Evolutionary conservation across 2,329 filamentous ascomycete species (phyloP).

Genomic region (Sordariomycetes sp.): DNA sequence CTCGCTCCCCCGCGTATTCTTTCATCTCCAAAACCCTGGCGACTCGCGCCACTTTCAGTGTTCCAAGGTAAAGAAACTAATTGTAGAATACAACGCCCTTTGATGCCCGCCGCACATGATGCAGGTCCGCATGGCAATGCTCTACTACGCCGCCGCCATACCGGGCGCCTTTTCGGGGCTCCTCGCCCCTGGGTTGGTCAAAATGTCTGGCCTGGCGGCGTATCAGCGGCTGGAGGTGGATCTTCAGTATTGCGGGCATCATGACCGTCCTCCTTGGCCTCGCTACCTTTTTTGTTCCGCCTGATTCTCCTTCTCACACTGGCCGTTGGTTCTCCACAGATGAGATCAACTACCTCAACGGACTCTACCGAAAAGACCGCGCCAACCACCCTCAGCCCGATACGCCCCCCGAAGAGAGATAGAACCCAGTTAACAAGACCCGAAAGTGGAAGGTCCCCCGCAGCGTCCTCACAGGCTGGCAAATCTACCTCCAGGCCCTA

Average conservation of each 20-base stretch:
- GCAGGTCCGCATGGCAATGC: conserved; percentile 15
- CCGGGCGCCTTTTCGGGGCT: conserved; percentile 30
- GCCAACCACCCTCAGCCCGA: conserved; percentile 34
- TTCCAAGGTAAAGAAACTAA: too few relatives aligned
- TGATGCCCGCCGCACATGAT: conserved; percentile 17
- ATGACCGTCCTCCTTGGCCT: conserved; percentile 19
- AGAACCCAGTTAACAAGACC: conserved; percentile 36
- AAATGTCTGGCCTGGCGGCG: conserved; percentile 16
- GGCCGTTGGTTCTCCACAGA: not conserved
- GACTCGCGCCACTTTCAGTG: too few relatives aligned
- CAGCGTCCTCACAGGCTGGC: conserved; percentile 62
- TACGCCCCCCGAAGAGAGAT: not conserved
- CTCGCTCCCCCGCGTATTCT: too few relatives aligned
- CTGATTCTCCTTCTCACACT: conserved; percentile 7
- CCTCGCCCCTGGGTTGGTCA: conserved; percentile 26
- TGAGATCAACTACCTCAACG: not conserved
- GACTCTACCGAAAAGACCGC: not conserved
- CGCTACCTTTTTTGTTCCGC: conserved; percentile 20
- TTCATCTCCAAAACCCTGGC: too few relatives aligned
- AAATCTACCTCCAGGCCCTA: conserved; percentile 43
- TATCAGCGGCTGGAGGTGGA: conserved; percentile 29
- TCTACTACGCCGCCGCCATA: conserved; percentile 20
- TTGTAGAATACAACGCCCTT: too few relatives aligned
- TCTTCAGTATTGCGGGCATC: conserved; percentile 27
- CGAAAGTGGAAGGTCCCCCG: conserved; percentile 57